Evolutionary conservation across 2,329 filamentous ascomycete species (phyloP).

Genomic region (Claviceps maximensis): DNA sequence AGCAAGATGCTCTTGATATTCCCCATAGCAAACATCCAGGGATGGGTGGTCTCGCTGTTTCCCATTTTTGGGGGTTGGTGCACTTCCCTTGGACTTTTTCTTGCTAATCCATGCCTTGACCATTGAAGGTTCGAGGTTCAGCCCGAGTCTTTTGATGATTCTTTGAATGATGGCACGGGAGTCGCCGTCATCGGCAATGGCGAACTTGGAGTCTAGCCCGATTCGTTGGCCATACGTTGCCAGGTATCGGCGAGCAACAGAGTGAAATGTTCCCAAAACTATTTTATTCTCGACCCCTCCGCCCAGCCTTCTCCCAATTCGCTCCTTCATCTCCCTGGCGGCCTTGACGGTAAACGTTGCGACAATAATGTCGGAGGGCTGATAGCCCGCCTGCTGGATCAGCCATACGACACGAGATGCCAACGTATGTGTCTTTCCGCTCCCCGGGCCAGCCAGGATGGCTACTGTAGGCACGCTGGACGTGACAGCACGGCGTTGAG

Average conservation of each 20-base stretch:
- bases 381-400: constrained; percentile 55
- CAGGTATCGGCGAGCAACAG: constrained; percentile 75
- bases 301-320: constrained; percentile 71
- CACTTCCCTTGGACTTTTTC: constrained; percentile 43
- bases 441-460: constrained; percentile 54
- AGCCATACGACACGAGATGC: constrained; percentile 88
- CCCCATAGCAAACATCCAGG: constrained; percentile 53
- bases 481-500: constrained; percentile 42
- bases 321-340: constrained; percentile 81
- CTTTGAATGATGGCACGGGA: constrained; percentile 66
- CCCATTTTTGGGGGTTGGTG: constrained; percentile 27
- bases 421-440: constrained; percentile 89
- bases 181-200: constrained; percentile 78
- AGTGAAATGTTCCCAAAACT: constrained; percentile 88
- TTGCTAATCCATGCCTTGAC: constrained; percentile 68
- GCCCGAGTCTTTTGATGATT: constrained; percentile 62
- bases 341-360: constrained; percentile 97
- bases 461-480: constrained; percentile 43
- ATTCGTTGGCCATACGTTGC: constrained; percentile 74
- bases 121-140: constrained; percentile 53
- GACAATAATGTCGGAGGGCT: constrained; percentile 80
- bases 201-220: constrained; percentile 70
- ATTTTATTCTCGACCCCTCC: constrained; percentile 61
- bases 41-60: constrained; percentile 36
- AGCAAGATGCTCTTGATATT: constrained; percentile 66